Percentiles rank a stretch among this genome's conserved stretches.
phyloP scores from a whole-genome alignment of 257 asterid species.

The Penstemon newberryi region DNA sequence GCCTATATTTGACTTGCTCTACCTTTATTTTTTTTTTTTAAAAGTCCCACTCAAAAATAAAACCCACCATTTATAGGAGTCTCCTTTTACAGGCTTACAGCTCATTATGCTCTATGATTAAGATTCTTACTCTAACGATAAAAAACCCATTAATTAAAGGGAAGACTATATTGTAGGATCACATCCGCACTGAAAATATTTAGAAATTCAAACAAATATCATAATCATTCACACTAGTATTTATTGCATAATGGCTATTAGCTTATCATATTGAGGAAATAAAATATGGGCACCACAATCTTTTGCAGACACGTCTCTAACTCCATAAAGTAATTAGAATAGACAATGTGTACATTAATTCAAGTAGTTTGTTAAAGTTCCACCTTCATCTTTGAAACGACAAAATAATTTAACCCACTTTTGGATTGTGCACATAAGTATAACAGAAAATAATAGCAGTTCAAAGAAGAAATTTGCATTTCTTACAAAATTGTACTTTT shows the following conservation, averaged over 20 bases:
- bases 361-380: constrained; percentile 3
- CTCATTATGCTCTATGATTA: constrained; percentile 29
- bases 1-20: no score
- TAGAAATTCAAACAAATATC: constrained; percentile 1
- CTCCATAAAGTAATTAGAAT: neutral
- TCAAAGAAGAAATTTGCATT: neutral
- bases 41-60: constrained; percentile 16
- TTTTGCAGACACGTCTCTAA: constrained; percentile 20
- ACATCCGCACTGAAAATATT: neutral
- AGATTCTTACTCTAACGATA: constrained; percentile 26
- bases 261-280: neutral
- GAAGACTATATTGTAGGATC: constrained; percentile 9
- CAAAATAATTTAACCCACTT: neutral
- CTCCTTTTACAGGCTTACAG: constrained; percentile 41
- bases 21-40: no score
- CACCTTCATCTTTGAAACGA: neutral
- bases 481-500: no score
- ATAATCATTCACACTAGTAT: neutral
- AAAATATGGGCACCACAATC: constrained; percentile 6
- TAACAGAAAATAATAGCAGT: neutral
- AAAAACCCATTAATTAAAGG: constrained; percentile 30
- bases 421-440: neutral
- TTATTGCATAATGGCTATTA: neutral
- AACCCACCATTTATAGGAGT: constrained; percentile 17
- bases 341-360: neutral